Evolutionary conservation across 2,329 filamentous ascomycete species (phyloP), one percentile per base, ranked within the genome.

Genomic region (Ascochyta koolunga): DNA sequence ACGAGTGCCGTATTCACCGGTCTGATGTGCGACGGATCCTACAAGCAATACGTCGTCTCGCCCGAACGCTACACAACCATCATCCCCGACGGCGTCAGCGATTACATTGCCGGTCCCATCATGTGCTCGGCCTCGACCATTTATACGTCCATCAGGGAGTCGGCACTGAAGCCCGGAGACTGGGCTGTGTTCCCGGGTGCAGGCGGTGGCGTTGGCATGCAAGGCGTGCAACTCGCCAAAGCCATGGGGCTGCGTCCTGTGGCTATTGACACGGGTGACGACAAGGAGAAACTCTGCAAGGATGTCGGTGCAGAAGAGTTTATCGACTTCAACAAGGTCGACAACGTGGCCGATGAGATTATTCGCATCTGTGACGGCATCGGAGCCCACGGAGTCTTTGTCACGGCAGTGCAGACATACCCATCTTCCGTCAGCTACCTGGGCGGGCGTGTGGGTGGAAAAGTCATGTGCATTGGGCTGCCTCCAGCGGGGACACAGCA

Each of bases 51-150:
- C 65, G 72, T 86, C 33, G 76, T 79, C 11, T 80, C 78, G 1
- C 83, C 84, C 0, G 83, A 82, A 13, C 76, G 76, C 33, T 85
- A 84, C 61, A 82, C 82, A 0, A 78, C 77, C 0, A 75, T 78
- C 18, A 85, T 86, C 50, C 84, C 83, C 0, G 80, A 85, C 29
- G 82, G 79, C 0, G 78, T 86, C 0, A 69, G 73, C 0, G 83
- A 85, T 55, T 79, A 81, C 56, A 69, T 83, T n/a, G 84, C 84
- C 5, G 84, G 79, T 0, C 84, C 84, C 0, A 80, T 86, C 53
- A 85, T 86, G 82, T 87, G 84, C 71, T 69, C 83, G 2, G 85
- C 81, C 0, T 80, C 78, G 6, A 86, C 85, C 1, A 82, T 86
- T 56, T 84, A 86, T 66, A 78, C 81, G 2, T 81, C 83, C 2